Conservation (phyloP, 352 stramenopile species). For the Phytopythium sindhum region DNA sequence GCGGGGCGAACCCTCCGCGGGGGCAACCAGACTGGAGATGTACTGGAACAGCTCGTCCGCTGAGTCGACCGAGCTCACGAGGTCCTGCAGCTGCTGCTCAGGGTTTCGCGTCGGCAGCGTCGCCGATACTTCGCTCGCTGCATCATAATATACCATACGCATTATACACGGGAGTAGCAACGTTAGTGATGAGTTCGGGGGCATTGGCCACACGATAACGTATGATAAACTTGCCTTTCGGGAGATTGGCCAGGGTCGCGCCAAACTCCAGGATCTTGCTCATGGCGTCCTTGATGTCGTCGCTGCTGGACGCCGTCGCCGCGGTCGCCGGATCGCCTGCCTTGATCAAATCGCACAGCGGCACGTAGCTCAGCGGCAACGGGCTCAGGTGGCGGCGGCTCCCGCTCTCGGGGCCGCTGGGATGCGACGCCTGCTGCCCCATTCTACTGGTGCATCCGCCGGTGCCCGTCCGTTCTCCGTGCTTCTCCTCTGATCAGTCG, state of each 20-base stretch:
- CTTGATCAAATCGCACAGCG: slow-evolving; percentile 60
- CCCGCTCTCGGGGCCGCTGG: slow-evolving; percentile 8
- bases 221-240: slow-evolving; percentile 33
- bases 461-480: neutral
- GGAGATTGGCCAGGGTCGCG: slow-evolving; percentile 38
- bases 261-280: slow-evolving; percentile 76
- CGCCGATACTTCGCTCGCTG: slow-evolving; percentile 39
- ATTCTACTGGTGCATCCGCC: slow-evolving; percentile 18
- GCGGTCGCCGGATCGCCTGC: slow-evolving; percentile 33
- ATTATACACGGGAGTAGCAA: neutral
- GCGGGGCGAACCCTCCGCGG: neutral
- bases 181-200: neutral
- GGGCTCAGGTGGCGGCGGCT: slow-evolving; percentile 18
- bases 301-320: slow-evolving; percentile 19
- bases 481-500: neutral
- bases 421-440: slow-evolving; percentile 55
- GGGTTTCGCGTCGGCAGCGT: slow-evolving; percentile 20
- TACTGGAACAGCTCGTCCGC: slow-evolving; percentile 79
- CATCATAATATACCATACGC: neutral
- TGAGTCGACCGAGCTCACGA: slow-evolving; percentile 74
- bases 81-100: slow-evolving; percentile 68
- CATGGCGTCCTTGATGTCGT: slow-evolving; percentile 64
- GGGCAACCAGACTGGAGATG: slow-evolving; percentile 58
- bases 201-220: neutral
- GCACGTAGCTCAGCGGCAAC: slow-evolving; percentile 45